Percentiles rank a stretch among this genome's conserved stretches.
These are phyloP conservation scores for Ogataea methylovora DNA, from an alignment of 805 yeast species.

Conservation along the genomic window DNA sequence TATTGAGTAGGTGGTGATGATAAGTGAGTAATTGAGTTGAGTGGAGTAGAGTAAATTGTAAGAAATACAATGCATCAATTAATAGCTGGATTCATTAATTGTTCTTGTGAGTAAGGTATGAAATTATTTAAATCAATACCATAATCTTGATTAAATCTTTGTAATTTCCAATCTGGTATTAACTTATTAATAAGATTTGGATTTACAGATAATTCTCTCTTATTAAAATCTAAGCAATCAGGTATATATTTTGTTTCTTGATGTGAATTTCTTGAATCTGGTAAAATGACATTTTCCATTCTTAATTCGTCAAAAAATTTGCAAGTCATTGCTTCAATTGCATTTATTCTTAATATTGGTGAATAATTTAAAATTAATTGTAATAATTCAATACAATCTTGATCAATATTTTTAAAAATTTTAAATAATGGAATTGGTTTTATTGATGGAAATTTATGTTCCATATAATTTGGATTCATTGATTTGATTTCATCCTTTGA, in stretches of 20 bases:
- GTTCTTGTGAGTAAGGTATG: constrained; percentile 31
- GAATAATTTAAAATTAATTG: constrained; percentile 56
- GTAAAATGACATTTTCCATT: constrained; percentile 17
- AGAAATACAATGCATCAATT: constrained; percentile 2
- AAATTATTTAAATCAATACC: constrained; percentile 27
- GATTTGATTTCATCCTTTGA: constrained; percentile 82
- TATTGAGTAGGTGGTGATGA: too few relatives aligned
- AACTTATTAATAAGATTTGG: constrained; percentile 31
- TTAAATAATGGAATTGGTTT: constrained; percentile 68
- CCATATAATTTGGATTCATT: constrained; percentile 97
- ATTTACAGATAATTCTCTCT: constrained; percentile 40
- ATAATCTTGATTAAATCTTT: constrained; percentile 4
- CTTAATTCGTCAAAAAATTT: constrained; percentile 51
- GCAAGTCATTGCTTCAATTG: constrained; percentile 44
- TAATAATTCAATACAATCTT: constrained; percentile 49
- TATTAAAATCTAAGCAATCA: constrained; percentile 43
- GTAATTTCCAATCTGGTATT: constrained; percentile 34
- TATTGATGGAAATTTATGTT: constrained; percentile 86
- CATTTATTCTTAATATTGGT: constrained; percentile 56
- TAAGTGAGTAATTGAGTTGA: too few relatives aligned
- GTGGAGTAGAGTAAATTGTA: too few relatives aligned
- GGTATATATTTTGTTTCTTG: constrained; percentile 25
- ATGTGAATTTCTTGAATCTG: constrained; percentile 32
- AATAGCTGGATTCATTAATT: constrained; percentile 22
- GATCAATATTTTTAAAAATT: constrained; percentile 52